Conservation (phyloP, 495 filamentous ascomycete species). For the Neurospora sp. region DNA sequence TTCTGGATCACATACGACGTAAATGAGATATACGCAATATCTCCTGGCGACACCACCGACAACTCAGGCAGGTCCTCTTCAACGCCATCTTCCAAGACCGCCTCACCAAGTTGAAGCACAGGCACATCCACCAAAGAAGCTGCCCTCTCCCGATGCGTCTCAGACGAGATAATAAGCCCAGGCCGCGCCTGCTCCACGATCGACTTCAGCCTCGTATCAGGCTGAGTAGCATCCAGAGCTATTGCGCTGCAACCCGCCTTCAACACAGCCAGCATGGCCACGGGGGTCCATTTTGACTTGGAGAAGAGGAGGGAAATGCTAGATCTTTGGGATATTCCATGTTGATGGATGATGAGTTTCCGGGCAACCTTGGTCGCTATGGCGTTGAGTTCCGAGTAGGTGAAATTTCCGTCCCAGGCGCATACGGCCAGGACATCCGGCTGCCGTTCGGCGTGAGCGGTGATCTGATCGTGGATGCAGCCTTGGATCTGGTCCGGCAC, state of each 20-base stretch:
- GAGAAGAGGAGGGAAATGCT: slow-evolving; percentile 47
- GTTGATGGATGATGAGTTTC: slow-evolving; percentile 20
- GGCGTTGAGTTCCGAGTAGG: slow-evolving; percentile 38
- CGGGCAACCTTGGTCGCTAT: slow-evolving; percentile 34
- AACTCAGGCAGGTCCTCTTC: background rate
- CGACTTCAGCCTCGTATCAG: slow-evolving; percentile 34
- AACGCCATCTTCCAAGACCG: background rate
- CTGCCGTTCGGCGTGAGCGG: slow-evolving; percentile 4
- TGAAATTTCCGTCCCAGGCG: slow-evolving; percentile 47
- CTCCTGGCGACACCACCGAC: background rate
- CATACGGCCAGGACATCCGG: slow-evolving; percentile 14
- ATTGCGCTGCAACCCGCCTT: slow-evolving; percentile 50
- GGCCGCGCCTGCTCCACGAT: background rate
- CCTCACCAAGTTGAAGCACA: background rate
- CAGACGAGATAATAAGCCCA: background rate
- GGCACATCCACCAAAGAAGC: background rate
- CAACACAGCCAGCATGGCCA: slow-evolving; percentile 45
- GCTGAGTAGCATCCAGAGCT: slow-evolving; percentile 46
- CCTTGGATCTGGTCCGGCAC: slow-evolving; percentile 8
- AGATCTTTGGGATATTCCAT: slow-evolving; percentile 40
- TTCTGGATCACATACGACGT: background rate
- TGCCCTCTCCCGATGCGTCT: background rate
- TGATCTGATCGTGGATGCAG: slow-evolving; percentile 20
- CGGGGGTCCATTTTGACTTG: slow-evolving; percentile 46
- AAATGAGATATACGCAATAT: background rate